Evolutionary conservation across 345 rosid genomes (phyloP).

Genomic region (Populus ilicifolia): DNA sequence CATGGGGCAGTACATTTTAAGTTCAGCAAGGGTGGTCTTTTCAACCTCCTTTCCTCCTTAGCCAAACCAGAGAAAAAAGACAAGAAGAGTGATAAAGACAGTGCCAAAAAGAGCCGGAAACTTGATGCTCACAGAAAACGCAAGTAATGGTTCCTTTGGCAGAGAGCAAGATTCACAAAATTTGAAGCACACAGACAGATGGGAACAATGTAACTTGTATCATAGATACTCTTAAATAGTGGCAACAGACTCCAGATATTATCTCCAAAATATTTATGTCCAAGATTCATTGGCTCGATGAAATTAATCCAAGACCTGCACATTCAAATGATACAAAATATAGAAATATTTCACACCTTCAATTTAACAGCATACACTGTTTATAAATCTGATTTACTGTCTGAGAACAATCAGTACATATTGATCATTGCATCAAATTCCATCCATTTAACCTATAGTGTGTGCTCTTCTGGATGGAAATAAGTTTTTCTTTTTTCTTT

Average conservation of each 20-base stretch:
- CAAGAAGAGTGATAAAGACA: slow-evolving; percentile 26
- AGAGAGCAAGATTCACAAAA: not conserved
- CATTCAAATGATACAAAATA: not conserved
- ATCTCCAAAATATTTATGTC: not conserved
- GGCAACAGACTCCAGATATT: not conserved
- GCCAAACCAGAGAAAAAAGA: slow-evolving; percentile 27
- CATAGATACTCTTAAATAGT: not conserved
- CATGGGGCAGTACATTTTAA: slow-evolving; percentile 15
- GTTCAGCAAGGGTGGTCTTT: slow-evolving; percentile 21
- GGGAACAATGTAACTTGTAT: not conserved
- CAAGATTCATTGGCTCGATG: not conserved
- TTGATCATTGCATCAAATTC: not conserved
- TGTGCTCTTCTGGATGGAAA: slow-evolving; percentile 5
- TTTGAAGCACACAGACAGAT: not conserved
- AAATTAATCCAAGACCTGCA: not conserved
- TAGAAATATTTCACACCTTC: not conserved
- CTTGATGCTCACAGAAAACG: slow-evolving; percentile 17
- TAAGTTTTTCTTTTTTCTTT: not conserved
- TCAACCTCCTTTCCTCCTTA: slow-evolving; percentile 23
- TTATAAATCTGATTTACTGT: not conserved
- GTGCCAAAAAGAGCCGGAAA: slow-evolving; percentile 14
- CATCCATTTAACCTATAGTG: not conserved
- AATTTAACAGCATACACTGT: not conserved
- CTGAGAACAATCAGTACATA: not conserved
- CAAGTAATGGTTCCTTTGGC: slow-evolving; percentile 18